These are phyloP conservation scores for Apocynum venetum DNA, from an alignment of 257 asterid genomes.

Conservation along the genomic window DNA sequence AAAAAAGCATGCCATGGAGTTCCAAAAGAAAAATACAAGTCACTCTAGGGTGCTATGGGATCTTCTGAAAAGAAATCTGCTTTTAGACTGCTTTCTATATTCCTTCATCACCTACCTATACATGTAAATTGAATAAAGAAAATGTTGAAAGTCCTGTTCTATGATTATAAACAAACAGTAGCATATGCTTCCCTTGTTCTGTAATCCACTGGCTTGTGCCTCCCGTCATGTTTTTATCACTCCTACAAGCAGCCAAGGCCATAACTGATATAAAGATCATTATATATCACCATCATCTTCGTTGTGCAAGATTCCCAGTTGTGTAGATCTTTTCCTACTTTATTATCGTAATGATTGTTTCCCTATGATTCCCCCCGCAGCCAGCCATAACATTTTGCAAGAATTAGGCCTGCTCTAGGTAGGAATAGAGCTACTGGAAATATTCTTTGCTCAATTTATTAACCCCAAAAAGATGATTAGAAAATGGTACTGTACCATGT, in stretches of 20 bases:
- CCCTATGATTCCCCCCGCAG: neutral
- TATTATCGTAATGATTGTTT: slow-evolving; percentile 1
- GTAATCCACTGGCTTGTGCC: neutral
- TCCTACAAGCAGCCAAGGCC: slow-evolving; percentile 2
- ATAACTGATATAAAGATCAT: neutral
- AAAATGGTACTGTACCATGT: neutral
- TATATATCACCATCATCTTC: slow-evolving; percentile 4
- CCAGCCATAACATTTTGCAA: neutral
- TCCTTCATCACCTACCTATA: neutral
- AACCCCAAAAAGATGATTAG: neutral
- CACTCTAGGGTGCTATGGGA: too few relatives aligned
- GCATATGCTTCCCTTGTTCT: slow-evolving; percentile 2
- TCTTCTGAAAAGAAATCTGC: too few relatives aligned
- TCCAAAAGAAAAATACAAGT: too few relatives aligned
- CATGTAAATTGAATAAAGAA: neutral
- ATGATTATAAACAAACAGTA: neutral
- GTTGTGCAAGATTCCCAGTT: slow-evolving; percentile 5
- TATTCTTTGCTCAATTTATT: neutral
- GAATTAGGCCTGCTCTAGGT: neutral
- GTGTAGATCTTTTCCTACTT: neutral
- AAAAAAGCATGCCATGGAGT: too few relatives aligned
- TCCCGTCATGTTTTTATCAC: neutral
- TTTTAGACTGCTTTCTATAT: too few relatives aligned
- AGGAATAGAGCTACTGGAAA: neutral
- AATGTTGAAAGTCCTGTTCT: neutral